These are phyloP conservation scores for Striga asiatica DNA, from an alignment of 257 asterid species.

Conservation along the genomic window DNA sequence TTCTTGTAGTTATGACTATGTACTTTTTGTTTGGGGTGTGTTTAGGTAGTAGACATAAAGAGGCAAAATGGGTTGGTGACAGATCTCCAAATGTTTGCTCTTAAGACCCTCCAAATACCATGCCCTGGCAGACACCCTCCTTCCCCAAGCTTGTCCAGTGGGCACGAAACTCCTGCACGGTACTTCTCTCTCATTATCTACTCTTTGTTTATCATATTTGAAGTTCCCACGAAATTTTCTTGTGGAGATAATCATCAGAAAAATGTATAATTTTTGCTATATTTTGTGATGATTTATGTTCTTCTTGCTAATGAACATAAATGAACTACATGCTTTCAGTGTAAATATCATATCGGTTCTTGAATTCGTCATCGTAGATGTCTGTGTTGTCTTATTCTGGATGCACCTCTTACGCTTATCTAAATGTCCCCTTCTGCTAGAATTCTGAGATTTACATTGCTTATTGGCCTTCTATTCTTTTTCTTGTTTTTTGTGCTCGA, in stretches of 20 bases:
- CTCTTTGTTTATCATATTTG: background rate
- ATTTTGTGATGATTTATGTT: background rate
- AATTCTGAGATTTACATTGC: background rate
- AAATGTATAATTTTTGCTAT: background rate
- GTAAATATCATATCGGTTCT: no score
- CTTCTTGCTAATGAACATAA: background rate
- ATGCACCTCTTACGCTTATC: background rate
- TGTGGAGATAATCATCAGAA: background rate
- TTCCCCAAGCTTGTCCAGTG: constrained; percentile 48
- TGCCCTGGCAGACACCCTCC: constrained; percentile 87
- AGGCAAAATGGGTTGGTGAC: constrained; percentile 74
- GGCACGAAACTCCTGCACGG: constrained; percentile 35
- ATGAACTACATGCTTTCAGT: background rate
- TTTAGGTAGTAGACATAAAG: constrained; percentile 76
- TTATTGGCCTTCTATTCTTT: background rate
- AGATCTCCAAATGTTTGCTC: constrained; percentile 92
- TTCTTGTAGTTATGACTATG: background rate
- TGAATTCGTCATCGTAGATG: no score
- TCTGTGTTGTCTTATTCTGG: constrained; percentile 4
- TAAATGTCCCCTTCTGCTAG: background rate
- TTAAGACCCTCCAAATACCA: constrained; percentile 71
- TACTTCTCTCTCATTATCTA: constrained; percentile 16
- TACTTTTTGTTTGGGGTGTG: constrained; percentile 9
- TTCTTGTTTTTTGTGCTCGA: background rate
- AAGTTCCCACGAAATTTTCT: background rate